A percentile compares a stretch with the other conserved stretches of the same genome.
Evolutionary conservation across 164 flowering plant species (phyloP).

Genomic region (Stephania cephalantha): DNA sequence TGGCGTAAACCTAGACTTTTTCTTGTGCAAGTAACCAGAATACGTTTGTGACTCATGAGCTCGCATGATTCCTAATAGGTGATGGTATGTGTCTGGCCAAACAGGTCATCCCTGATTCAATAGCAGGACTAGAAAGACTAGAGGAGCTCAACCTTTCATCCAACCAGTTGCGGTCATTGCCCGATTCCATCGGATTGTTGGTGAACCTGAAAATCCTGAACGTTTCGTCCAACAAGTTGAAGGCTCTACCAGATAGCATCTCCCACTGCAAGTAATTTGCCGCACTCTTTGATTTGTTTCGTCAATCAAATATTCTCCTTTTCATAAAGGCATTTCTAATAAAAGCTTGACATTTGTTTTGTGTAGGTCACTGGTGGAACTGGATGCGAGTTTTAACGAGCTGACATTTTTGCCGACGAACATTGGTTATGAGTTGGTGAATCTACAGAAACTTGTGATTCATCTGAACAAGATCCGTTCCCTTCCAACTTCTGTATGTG

Average conservation of each 20-base stretch:
- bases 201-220: constrained; percentile 57
- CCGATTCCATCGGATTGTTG: constrained; percentile 83
- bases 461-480: constrained; percentile 74
- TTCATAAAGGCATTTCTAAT: background rate
- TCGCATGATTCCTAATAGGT: background rate
- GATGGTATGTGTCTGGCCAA: constrained; percentile 14
- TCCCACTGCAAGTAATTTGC: constrained; percentile 68
- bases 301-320: background rate
- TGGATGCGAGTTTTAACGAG: constrained; percentile 76
- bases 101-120: constrained; percentile 83
- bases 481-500: constrained; percentile 80
- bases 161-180: constrained; percentile 66
- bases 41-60: background rate
- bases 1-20: background rate
- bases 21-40: background rate
- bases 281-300: background rate
- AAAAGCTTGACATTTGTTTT: background rate
- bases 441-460: constrained; percentile 54
- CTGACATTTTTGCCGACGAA: constrained; percentile 81
- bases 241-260: constrained; percentile 67
- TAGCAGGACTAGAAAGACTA: constrained; percentile 69
- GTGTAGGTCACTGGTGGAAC: constrained; percentile 70
- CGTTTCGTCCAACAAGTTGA: constrained; percentile 72
- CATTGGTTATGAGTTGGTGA: constrained; percentile 59
- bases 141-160: constrained; percentile 76